Percentiles rank a stretch among this genome's conserved stretches.
phyloP scores from a whole-genome alignment of 73 alveolate species.

The Uronychia binucleata region DNA sequence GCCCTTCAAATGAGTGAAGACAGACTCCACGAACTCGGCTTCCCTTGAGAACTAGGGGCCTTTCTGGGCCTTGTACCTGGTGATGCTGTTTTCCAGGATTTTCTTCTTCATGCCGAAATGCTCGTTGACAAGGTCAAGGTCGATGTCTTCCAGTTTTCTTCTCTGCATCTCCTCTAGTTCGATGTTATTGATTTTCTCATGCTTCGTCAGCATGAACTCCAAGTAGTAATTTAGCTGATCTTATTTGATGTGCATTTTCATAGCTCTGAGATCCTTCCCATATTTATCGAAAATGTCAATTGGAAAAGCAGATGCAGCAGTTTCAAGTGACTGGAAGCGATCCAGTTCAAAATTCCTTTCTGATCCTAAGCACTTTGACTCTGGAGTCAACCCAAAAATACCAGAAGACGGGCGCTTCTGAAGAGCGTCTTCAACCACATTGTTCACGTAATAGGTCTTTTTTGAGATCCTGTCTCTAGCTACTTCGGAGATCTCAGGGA shows the following conservation, averaged over 20 bases:
- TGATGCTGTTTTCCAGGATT: constrained; percentile 11
- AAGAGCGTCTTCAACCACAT: not conserved
- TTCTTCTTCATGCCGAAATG: constrained; percentile 15
- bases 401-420: not conserved
- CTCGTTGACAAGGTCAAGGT: constrained; percentile 31
- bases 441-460: not conserved
- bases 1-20: constrained; percentile 8
- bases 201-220: constrained; percentile 10
- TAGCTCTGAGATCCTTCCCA: not conserved
- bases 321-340: not conserved
- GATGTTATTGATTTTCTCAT: constrained; percentile 10
- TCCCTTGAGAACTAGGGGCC: not conserved
- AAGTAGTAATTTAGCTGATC: not conserved
- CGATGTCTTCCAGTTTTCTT: constrained; percentile 18
- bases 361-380: not conserved
- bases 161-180: constrained; percentile 18
- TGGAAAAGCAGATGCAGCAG: not conserved
- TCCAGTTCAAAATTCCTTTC: not conserved
- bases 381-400: not conserved
- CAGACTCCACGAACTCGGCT: constrained; percentile 11
- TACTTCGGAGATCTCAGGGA: no score
- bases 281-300: not conserved
- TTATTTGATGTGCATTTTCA: not conserved
- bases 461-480: no score
- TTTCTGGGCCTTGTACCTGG: constrained; percentile 5